Base-by-base conservation (phyloP, 306 rosid species). In the Glycine tomentella region DNA sequence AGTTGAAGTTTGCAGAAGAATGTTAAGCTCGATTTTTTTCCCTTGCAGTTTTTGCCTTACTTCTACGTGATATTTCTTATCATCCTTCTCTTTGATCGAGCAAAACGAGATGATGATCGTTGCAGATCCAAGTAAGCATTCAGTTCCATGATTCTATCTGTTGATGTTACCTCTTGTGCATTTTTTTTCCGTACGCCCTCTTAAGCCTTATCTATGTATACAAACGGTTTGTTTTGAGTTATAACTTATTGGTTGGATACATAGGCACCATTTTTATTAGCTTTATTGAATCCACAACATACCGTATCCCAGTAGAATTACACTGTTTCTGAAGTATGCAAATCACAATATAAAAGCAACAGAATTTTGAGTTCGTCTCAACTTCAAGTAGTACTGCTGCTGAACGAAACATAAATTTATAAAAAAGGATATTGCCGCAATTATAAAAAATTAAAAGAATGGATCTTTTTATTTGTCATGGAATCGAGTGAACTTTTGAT, bases 81-180 rank as follows among this genome's bases (percentile, higher is more conserved):
- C 44, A 91, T 93, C 87, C 97, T 95, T 81, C 98, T 95, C 53
- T 84, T 93, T 8, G 99, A 95, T 83, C 94, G 99, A 66, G 99
- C 99, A 3, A 91, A 95, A 80, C 88, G 98, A 86, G 99, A 95
- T 17, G 98, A 95, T 42, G 97, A 92, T 79, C 86, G 99, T 62
- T 95, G 99, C 79, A 88, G 87, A 80, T 88, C 97, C 90, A 95
- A 95, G 99, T 95, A 93, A 91, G 99, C 79, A 72, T 71, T 82
- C 44, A 3, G 52, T 69, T 69, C 44, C 61, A 44, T 44, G 53
- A 68, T 44, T 72, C 4, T 56, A 79, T 82, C 50, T 59, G 77
- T 77, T 36, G 33, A 62, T 25, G 17, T 50, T 80, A 13, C 36
- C 57, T 56, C 17, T 69, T 8, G 42, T 55, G 10, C 63, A 4